These are phyloP conservation scores for Aspergillus alliaceus DNA, from an alignment of 2,329 filamentous ascomycete species.

Conservation along the genomic window DNA sequence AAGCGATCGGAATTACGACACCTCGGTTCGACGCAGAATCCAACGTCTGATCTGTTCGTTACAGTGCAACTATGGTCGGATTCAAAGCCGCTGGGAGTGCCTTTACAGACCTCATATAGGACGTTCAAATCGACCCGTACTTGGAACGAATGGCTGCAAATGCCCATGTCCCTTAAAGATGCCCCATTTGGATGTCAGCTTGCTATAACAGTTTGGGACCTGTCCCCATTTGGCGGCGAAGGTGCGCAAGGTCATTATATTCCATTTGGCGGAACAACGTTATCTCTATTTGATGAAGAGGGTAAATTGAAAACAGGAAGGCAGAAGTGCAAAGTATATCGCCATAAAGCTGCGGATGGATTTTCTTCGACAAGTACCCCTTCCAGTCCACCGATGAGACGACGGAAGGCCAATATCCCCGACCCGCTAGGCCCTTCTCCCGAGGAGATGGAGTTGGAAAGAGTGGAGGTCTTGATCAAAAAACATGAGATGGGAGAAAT, in stretches of 20 bases:
- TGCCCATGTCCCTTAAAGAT: slow-evolving; percentile 81
- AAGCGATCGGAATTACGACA: slow-evolving; percentile 78
- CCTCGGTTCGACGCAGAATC: slow-evolving; percentile 79
- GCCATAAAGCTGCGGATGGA: slow-evolving; percentile 81
- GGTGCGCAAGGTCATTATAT: slow-evolving; percentile 73
- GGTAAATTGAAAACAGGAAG: slow-evolving; percentile 88
- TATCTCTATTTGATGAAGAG: slow-evolving; percentile 88
- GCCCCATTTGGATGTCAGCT: slow-evolving; percentile 80
- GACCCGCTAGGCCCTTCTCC: slow-evolving; percentile 54
- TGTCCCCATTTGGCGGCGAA: slow-evolving; percentile 74
- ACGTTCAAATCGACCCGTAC: slow-evolving; percentile 70
- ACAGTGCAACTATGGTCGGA: slow-evolving; percentile 94
- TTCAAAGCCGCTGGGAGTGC: slow-evolving; percentile 90
- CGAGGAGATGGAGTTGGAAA: slow-evolving; percentile 80
- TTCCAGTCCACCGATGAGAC: slow-evolving; percentile 60
- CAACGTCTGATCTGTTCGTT: slow-evolving; percentile 85
- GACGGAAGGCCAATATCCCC: slow-evolving; percentile 50
- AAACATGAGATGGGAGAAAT: slow-evolving; percentile 99
- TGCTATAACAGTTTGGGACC: slow-evolving; percentile 92
- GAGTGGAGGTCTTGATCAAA: slow-evolving; percentile 87
- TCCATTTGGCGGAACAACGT: slow-evolving; percentile 91
- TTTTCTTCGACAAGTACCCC: slow-evolving; percentile 78
- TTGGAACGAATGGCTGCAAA: slow-evolving; percentile 95
- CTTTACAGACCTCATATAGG: slow-evolving; percentile 90
- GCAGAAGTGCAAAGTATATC: slow-evolving; percentile 85